Conservation (phyloP, 805 yeast genomes). For the Candida chilensis region DNA sequence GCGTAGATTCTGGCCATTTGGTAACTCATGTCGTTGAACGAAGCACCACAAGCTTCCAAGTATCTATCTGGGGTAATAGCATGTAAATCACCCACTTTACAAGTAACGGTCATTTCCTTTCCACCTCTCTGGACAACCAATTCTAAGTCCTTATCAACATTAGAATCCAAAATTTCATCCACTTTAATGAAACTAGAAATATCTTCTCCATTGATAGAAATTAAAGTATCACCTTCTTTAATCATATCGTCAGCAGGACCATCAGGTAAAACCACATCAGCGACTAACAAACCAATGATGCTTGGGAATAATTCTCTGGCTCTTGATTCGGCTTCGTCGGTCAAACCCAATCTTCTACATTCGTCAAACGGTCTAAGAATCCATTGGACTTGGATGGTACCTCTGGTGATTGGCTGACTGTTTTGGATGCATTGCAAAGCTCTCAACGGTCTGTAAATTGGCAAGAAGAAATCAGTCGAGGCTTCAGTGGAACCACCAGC, state of each 20-base stretch:
- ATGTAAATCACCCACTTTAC: slow-evolving; percentile 69
- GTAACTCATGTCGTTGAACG: slow-evolving; percentile 78
- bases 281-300: slow-evolving; percentile 74
- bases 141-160: slow-evolving; percentile 49
- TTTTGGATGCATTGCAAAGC: slow-evolving; percentile 70
- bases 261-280: slow-evolving; percentile 70
- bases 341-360: slow-evolving; percentile 79
- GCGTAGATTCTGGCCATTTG: slow-evolving; percentile 83
- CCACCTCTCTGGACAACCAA: slow-evolving; percentile 73
- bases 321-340: slow-evolving; percentile 59
- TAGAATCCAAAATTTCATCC: slow-evolving; percentile 74
- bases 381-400: slow-evolving; percentile 92
- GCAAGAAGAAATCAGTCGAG: slow-evolving; percentile 87
- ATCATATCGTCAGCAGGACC: slow-evolving; percentile 75
- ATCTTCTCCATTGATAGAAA: slow-evolving; percentile 57
- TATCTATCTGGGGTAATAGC: slow-evolving; percentile 74
- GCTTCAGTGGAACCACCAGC: slow-evolving; percentile 93
- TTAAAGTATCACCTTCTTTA: slow-evolving; percentile 79
- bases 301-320: slow-evolving; percentile 67
- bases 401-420: slow-evolving; percentile 59
- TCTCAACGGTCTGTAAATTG: slow-evolving; percentile 73
- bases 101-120: slow-evolving; percentile 33
- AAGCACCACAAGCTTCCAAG: slow-evolving; percentile 79
- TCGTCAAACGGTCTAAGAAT: slow-evolving; percentile 79
- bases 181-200: slow-evolving; percentile 68